Conservation (phyloP, 129 eudicot genomes). For the Logfia minima region DNA sequence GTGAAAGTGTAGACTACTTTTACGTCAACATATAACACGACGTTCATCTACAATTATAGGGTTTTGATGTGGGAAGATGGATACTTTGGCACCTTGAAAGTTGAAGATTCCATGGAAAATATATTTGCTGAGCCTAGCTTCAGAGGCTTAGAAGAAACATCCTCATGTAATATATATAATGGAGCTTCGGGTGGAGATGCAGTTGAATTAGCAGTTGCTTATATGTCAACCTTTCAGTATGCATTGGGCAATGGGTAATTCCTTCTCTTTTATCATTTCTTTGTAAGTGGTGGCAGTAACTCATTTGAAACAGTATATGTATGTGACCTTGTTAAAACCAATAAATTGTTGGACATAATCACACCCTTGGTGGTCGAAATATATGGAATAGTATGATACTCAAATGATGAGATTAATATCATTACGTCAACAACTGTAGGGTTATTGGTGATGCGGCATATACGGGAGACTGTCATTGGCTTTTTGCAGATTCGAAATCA, state of each 20-base stretch:
- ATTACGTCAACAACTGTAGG: constrained; percentile 40
- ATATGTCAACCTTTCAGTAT: constrained; percentile 67
- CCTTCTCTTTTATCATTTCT: constrained; percentile 21
- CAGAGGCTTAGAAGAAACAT: constrained; percentile 36
- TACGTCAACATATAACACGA: constrained; percentile 5
- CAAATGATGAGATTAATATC: constrained; percentile 5
- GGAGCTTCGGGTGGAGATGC: constrained; percentile 40
- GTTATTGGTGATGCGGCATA: constrained; percentile 71
- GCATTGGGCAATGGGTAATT: constrained; percentile 71
- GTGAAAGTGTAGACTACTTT: constrained; percentile 6
- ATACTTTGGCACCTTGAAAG: constrained; percentile 45
- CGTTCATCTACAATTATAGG: constrained; percentile 37
- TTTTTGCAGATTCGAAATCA: constrained; percentile 44
- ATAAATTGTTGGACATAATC: background rate
- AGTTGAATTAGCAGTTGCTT: constrained; percentile 50
- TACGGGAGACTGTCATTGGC: constrained; percentile 57
- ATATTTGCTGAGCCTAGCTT: constrained; percentile 22
- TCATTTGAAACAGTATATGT: background rate
- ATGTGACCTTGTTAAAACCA: background rate
- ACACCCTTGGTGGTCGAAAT: background rate
- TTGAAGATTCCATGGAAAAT: constrained; percentile 34
- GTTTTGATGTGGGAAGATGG: constrained; percentile 84
- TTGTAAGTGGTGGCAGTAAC: background rate
- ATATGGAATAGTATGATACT: background rate
- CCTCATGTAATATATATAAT: constrained; percentile 24